Evolutionary conservation across 768 basidiomycete species (phyloP).

Genomic region (Suillus ampliporus): DNA sequence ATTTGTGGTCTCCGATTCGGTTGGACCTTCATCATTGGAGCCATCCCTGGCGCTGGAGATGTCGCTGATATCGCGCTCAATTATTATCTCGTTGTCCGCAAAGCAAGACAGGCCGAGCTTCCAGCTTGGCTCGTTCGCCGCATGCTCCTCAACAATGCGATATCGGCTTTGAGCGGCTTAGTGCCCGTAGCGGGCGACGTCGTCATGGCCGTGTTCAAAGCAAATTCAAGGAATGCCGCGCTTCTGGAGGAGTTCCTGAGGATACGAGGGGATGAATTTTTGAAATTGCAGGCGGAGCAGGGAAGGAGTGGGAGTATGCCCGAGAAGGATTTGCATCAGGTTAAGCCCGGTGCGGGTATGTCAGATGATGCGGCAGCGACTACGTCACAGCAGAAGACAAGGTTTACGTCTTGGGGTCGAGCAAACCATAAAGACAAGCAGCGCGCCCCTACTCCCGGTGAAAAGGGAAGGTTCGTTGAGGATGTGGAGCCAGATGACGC

Average conservation of each 20-base stretch:
- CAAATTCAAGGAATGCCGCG: constrained; percentile 88
- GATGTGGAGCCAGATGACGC: constrained; percentile 27
- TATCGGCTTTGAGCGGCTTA: constrained; percentile 69
- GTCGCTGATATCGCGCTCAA: constrained; percentile 65
- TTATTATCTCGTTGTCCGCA: constrained; percentile 78
- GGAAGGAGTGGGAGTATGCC: constrained; percentile 30
- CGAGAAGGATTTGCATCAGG: constrained; percentile 44
- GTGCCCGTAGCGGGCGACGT: constrained; percentile 82
- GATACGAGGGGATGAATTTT: constrained; percentile 74
- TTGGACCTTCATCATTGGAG: constrained; percentile 82
- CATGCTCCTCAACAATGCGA: constrained; percentile 80
- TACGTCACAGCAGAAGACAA: constrained; percentile 21
- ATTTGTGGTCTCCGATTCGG: constrained; percentile 85
- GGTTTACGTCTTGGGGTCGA: constrained; percentile 15
- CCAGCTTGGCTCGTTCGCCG: constrained; percentile 67
- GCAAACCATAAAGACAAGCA: constrained; percentile 27
- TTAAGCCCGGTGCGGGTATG: constrained; percentile 62
- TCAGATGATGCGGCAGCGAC: constrained; percentile 41
- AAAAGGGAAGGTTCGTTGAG: constrained; percentile 47
- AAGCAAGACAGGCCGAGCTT: constrained; percentile 74
- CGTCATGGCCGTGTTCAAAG: constrained; percentile 76
- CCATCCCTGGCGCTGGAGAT: constrained; percentile 75
- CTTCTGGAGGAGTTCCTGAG: constrained; percentile 86
- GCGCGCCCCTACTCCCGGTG: constrained; percentile 25
- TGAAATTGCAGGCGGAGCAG: constrained; percentile 51